Evolutionary conservation across 2,329 filamentous ascomycete species (phyloP).

Genomic region (Aureobasidium sp.): DNA sequence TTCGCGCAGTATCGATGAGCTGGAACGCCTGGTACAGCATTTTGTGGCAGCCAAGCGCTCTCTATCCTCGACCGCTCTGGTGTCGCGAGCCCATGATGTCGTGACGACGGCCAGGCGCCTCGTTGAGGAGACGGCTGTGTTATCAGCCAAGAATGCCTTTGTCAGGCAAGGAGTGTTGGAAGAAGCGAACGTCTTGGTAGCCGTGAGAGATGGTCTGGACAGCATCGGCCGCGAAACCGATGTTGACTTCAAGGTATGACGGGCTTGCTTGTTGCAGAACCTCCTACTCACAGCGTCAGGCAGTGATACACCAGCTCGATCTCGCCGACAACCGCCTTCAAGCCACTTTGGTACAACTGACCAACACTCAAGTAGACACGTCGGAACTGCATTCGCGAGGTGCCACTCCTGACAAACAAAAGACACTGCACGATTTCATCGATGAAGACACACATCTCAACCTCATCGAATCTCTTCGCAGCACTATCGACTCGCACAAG

Average conservation of each 20-base stretch:
- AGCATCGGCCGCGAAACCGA: slow-evolving; percentile 36
- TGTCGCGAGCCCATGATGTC: slow-evolving; percentile 81
- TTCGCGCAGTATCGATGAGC: slow-evolving; percentile 36
- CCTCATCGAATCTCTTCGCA: slow-evolving; percentile 60
- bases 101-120: slow-evolving; percentile 67
- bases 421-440: slow-evolving; percentile 67
- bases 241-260: slow-evolving; percentile 37
- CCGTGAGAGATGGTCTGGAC: slow-evolving; percentile 37
- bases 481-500: slow-evolving; percentile 64
- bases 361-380: slow-evolving; percentile 57
- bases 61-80: slow-evolving; percentile 67
- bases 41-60: slow-evolving; percentile 83
- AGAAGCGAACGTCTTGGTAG: slow-evolving; percentile 38
- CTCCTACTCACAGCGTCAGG: slow-evolving; percentile 24
- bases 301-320: slow-evolving; percentile 59
- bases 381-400: slow-evolving; percentile 23
- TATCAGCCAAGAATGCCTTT: slow-evolving; percentile 48
- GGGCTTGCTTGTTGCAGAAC: neutral
- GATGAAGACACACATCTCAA: slow-evolving; percentile 63
- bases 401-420: slow-evolving; percentile 34
- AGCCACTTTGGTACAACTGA: slow-evolving; percentile 59
- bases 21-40: slow-evolving; percentile 76
- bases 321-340: slow-evolving; percentile 58
- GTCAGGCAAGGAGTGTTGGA: slow-evolving; percentile 37
- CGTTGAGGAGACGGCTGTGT: slow-evolving; percentile 70